Evolutionary conservation across 2,329 filamentous ascomycete species (phyloP).

Genomic region (Aspergillus quadrilineatus): DNA sequence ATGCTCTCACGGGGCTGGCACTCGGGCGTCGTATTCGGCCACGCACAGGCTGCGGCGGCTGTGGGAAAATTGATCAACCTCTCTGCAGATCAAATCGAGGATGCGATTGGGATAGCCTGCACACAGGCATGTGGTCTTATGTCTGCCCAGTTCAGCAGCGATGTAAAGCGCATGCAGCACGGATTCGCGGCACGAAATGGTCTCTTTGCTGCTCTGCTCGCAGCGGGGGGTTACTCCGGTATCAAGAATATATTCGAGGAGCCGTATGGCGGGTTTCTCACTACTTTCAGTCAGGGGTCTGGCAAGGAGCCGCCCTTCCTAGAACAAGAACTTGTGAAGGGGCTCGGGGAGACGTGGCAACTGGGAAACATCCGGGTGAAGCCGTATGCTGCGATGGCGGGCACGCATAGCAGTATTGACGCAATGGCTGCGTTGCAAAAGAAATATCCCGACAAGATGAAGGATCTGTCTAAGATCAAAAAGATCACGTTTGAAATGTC

Average conservation of each 20-base stretch:
- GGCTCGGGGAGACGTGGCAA: slow-evolving; percentile 2
- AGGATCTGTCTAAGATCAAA: neutral
- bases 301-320: slow-evolving; percentile 28
- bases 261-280: slow-evolving; percentile 45
- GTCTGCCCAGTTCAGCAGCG: slow-evolving; percentile 46
- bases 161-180: slow-evolving; percentile 49
- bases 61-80: slow-evolving; percentile 36
- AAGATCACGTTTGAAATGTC: slow-evolving; percentile 3
- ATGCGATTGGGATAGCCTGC: slow-evolving; percentile 20
- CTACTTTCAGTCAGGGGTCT: slow-evolving; percentile 38
- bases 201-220: slow-evolving; percentile 42
- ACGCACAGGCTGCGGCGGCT: slow-evolving; percentile 34
- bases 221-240: slow-evolving; percentile 40
- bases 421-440: slow-evolving; percentile 1
- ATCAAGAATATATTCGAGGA: slow-evolving; percentile 46
- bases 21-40: slow-evolving; percentile 42
- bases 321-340: slow-evolving; percentile 10
- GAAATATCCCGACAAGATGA: neutral
- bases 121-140: slow-evolving; percentile 35
- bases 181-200: slow-evolving; percentile 48
- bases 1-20: slow-evolving; percentile 45
- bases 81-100: slow-evolving; percentile 29
- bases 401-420: slow-evolving; percentile 1
- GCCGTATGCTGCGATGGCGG: slow-evolving; percentile 8
- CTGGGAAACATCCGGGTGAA: slow-evolving; percentile 1